A percentile compares a stretch with the other conserved stretches of the same genome.
phyloP scores from a whole-genome alignment of 2,329 filamentous ascomycete genomes.

The Byssothecium circinans region DNA sequence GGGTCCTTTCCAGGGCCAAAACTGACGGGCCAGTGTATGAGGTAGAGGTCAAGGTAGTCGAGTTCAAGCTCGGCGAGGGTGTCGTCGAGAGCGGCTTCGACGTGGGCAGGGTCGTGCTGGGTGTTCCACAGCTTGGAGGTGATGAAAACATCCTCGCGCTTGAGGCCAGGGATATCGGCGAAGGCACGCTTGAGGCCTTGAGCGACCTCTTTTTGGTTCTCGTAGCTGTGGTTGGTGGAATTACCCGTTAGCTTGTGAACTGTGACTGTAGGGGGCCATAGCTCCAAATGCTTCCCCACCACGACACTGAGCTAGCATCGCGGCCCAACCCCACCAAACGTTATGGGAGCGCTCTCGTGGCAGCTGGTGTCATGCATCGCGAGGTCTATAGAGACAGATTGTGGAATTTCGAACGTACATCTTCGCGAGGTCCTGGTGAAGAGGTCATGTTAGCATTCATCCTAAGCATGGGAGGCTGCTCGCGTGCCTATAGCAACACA shows the following conservation, averaged over 20 bases:
- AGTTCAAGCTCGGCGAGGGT: conserved; percentile 76
- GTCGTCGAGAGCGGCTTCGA: conserved; percentile 71
- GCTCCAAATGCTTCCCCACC: conserved; percentile 13
- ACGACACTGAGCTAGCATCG: conserved; percentile 19
- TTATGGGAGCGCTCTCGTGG: background rate
- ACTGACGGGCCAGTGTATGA: conserved; percentile 85
- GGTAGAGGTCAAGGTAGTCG: conserved; percentile 88
- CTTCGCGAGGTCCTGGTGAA: conserved; percentile 43
- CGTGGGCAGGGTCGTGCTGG: conserved; percentile 72
- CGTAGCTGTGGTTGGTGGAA: conserved; percentile 35
- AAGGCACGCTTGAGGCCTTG: conserved; percentile 34
- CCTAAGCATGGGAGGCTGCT: too few relatives aligned
- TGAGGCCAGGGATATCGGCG: conserved; percentile 28
- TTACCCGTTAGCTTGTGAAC: conserved; percentile 21
- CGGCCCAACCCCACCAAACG: conserved; percentile 12
- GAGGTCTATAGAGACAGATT: background rate
- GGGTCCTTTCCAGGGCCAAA: conserved; percentile 59
- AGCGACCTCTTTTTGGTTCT: conserved; percentile 37
- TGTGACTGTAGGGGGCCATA: conserved; percentile 16
- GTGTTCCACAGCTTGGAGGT: conserved; percentile 92
- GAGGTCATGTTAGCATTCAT: background rate
- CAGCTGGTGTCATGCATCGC: background rate
- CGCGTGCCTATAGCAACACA: background rate
- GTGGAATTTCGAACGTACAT: conserved; percentile 24
- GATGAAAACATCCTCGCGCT: conserved; percentile 37